Percentiles rank a stretch among this genome's conserved stretches.
phyloP scores from a whole-genome alignment of 2,329 filamentous ascomycete species.

The Samsoniella hepiali region DNA sequence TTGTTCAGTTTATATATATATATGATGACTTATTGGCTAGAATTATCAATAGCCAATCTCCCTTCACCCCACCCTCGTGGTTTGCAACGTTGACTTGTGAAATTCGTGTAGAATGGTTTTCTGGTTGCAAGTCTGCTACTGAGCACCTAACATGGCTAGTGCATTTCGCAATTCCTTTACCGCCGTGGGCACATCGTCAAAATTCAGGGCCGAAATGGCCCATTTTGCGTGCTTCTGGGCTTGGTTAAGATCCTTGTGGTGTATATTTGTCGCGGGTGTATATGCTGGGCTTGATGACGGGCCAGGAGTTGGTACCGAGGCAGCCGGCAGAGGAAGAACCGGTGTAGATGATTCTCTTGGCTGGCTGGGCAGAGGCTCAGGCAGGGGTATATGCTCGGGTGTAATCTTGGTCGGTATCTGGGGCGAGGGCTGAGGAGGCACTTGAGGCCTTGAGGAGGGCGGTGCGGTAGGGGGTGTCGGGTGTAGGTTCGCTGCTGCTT shows the following conservation, averaged over 20 bases:
- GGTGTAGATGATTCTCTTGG: conserved; percentile 21
- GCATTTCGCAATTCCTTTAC: conserved; percentile 79
- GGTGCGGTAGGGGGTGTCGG: conserved; percentile 4
- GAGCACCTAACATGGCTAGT: conserved; percentile 64
- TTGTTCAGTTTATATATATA: neutral
- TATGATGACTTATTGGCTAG: neutral
- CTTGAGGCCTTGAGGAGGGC: conserved; percentile 22
- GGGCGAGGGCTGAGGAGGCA: conserved; percentile 30
- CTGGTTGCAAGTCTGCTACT: conserved; percentile 21
- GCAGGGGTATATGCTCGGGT: conserved; percentile 25
- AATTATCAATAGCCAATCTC: neutral
- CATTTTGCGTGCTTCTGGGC: conserved; percentile 96
- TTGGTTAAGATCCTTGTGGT: conserved; percentile 61
- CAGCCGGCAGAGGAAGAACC: conserved; percentile 22
- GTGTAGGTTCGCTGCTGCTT: neutral
- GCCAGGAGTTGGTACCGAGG: conserved; percentile 11
- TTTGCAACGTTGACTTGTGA: neutral
- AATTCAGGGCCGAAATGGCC: conserved; percentile 95
- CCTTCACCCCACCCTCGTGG: neutral
- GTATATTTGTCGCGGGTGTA: conserved; percentile 21
- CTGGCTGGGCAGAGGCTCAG: conserved; percentile 23
- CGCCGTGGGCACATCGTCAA: conserved; percentile 90
- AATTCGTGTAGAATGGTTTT: neutral
- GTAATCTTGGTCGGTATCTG: conserved; percentile 28
- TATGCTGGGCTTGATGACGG: conserved; percentile 20